A percentile compares a stretch with the other conserved stretches of the same genome.
phyloP scores from a whole-genome alignment of 1,284 basidiomycete genomes.

The Ustilago cynodontis region DNA sequence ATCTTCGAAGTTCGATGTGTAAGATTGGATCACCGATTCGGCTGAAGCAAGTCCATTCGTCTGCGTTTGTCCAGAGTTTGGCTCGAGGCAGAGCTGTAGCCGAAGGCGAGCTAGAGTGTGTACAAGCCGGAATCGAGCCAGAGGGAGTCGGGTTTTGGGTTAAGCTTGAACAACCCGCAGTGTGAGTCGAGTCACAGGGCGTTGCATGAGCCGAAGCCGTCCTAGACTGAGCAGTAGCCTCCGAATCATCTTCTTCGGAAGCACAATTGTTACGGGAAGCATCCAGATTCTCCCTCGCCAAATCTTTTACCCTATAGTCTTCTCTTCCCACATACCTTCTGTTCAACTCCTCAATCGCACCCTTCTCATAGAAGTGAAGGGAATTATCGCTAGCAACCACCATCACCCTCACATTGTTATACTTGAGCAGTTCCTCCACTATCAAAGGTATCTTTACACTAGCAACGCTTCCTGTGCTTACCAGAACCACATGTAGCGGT shows the following conservation, averaged over 20 bases:
- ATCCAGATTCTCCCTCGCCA: slow-evolving; percentile 51
- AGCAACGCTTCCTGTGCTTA: slow-evolving; percentile 92
- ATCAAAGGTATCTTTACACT: slow-evolving; percentile 93
- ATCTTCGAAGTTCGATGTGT: slow-evolving; percentile 91
- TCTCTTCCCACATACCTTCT: neutral
- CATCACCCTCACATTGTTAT: slow-evolving; percentile 81
- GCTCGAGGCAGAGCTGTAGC: slow-evolving; percentile 57
- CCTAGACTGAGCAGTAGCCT: no score
- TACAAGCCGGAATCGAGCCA: no score
- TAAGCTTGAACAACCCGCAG: no score
- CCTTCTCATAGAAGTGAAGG: slow-evolving; percentile 80
- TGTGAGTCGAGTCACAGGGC: no score
- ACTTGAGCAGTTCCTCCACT: slow-evolving; percentile 79
- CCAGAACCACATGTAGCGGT: slow-evolving; percentile 79
- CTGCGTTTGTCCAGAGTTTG: slow-evolving; percentile 86
- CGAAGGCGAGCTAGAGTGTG: neutral
- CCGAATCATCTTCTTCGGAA: no score
- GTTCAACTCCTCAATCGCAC: slow-evolving; percentile 71
- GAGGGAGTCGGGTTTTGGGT: no score
- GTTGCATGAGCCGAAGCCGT: no score
- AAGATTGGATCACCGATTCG: slow-evolving; percentile 90
- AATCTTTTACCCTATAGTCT: slow-evolving; percentile 21
- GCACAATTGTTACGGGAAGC: no score
- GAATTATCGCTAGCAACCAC: slow-evolving; percentile 85
- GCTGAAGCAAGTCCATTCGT: slow-evolving; percentile 85